Evolutionary conservation across 2,329 filamentous ascomycete species (phyloP).

Genomic region (Zymoseptoria pseudotritici): DNA sequence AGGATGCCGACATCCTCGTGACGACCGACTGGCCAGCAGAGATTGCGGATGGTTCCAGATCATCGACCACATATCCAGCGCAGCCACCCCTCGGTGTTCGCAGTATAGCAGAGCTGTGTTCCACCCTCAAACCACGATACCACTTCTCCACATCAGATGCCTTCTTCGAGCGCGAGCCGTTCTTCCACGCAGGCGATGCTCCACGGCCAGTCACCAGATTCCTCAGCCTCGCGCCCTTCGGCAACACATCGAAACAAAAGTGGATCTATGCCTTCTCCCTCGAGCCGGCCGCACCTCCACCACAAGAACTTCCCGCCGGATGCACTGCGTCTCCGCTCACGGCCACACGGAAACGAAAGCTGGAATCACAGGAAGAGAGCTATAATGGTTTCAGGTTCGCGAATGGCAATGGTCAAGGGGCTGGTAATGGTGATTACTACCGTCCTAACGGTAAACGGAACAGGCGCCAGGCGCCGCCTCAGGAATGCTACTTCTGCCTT

Average conservation of each 20-base stretch:
- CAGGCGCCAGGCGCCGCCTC: constrained; percentile 45
- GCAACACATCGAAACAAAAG: constrained; percentile 70
- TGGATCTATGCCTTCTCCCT: constrained; percentile 65
- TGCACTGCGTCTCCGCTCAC: constrained; percentile 70
- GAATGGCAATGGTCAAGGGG: constrained; percentile 38
- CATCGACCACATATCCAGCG: constrained; percentile 25
- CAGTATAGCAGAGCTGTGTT: constrained; percentile 67
- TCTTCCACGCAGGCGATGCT: constrained; percentile 54
- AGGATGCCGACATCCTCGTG: constrained; percentile 76
- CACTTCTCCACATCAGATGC: constrained; percentile 69
- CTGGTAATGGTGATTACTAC: constrained; percentile 25
- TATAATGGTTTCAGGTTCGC: constrained; percentile 44
- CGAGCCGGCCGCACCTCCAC: constrained; percentile 48
- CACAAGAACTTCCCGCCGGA: constrained; percentile 57
- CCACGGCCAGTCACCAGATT: constrained; percentile 68
- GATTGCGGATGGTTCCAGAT: constrained; percentile 42
- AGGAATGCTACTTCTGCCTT: constrained; percentile 90
- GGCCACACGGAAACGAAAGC: constrained; percentile 46
- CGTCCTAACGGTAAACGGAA: constrained; percentile 30
- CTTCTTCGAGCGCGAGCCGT: constrained; percentile 89
- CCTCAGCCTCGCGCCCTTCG: constrained; percentile 75
- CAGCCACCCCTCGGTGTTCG: constrained; percentile 32
- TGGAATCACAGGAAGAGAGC: constrained; percentile 25
- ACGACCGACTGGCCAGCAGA: constrained; percentile 78
- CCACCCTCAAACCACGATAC: constrained; percentile 78